These are phyloP conservation scores for Oenanthe javanica DNA, from an alignment of 140 eudicot species.

Conservation along the genomic window DNA sequence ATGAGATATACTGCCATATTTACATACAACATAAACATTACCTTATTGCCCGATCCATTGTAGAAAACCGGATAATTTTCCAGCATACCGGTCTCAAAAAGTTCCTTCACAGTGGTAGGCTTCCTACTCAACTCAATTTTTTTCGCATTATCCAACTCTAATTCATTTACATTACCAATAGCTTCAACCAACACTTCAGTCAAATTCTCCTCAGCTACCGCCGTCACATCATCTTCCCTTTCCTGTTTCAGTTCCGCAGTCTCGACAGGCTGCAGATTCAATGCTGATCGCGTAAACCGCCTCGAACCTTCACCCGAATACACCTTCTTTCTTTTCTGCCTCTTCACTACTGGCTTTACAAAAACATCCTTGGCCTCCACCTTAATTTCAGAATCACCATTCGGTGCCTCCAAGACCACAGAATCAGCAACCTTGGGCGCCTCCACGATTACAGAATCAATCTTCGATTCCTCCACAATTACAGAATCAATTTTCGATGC, in stretches of 20 bases:
- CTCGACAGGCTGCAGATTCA: constrained; percentile 26
- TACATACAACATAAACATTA: constrained; percentile 3
- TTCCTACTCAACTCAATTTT: constrained; percentile 39
- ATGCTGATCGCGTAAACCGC: constrained; percentile 63
- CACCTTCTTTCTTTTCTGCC: constrained; percentile 3
- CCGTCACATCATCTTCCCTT: constrained; percentile 5
- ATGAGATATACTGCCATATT: neutral
- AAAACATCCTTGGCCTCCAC: neutral
- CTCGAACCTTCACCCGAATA: constrained; percentile 19
- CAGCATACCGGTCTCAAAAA: constrained; percentile 80
- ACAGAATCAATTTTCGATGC: constrained; percentile 8
- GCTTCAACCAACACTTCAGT: constrained; percentile 17
- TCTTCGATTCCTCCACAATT: constrained; percentile 8
- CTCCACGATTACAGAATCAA: neutral
- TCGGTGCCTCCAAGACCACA: constrained; percentile 4
- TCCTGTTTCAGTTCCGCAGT: neutral
- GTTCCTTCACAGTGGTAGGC: constrained; percentile 57
- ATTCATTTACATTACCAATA: neutral
- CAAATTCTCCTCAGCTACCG: constrained; percentile 14
- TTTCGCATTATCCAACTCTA: constrained; percentile 19
- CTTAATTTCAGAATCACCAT: constrained; percentile 7
- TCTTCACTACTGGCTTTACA: neutral
- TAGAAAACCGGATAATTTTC: constrained; percentile 82
- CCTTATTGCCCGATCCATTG: constrained; percentile 43
- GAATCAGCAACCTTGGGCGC: neutral